These are phyloP conservation scores for Neospora caninum DNA, from an alignment of 169 alveolate genomes.

Conservation along the genomic window DNA sequence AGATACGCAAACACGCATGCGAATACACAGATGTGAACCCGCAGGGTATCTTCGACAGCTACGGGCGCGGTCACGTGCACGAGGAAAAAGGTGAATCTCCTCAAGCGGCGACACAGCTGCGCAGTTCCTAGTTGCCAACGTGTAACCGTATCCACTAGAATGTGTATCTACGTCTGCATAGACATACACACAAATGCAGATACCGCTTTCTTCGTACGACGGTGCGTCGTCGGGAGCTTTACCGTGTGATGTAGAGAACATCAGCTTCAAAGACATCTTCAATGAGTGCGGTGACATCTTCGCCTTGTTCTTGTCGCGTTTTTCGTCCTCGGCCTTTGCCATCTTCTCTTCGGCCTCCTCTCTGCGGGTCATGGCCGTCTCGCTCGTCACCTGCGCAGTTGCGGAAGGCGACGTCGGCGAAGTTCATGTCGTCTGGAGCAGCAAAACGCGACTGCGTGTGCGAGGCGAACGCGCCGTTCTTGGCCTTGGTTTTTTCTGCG, in stretches of 20 bases:
- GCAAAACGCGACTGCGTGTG: neutral
- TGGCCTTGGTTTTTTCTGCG: neutral
- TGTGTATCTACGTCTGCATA: too few species aligned
- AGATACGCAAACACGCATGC: too few species aligned
- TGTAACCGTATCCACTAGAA: too few species aligned
- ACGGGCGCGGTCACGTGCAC: too few species aligned
- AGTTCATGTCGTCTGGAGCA: neutral
- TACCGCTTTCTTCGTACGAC: too few species aligned
- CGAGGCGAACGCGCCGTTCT: neutral
- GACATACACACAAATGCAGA: too few species aligned
- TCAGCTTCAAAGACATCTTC: slow-evolving; percentile 45
- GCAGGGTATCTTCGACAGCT: too few species aligned
- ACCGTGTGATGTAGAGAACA: slow-evolving; percentile 28
- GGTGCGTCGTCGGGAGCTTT: too few species aligned
- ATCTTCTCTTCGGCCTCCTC: neutral
- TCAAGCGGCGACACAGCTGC: too few species aligned
- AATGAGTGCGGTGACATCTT: neutral
- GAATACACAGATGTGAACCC: too few species aligned
- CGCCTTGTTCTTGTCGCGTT: neutral
- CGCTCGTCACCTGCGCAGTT: neutral
- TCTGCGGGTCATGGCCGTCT: neutral
- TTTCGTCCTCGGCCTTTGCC: neutral
- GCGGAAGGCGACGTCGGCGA: neutral
- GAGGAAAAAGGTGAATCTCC: too few species aligned
- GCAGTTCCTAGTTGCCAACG: too few species aligned